Conservation (phyloP, 2,329 filamentous ascomycete genomes). For the Aspergillus intermedius region DNA sequence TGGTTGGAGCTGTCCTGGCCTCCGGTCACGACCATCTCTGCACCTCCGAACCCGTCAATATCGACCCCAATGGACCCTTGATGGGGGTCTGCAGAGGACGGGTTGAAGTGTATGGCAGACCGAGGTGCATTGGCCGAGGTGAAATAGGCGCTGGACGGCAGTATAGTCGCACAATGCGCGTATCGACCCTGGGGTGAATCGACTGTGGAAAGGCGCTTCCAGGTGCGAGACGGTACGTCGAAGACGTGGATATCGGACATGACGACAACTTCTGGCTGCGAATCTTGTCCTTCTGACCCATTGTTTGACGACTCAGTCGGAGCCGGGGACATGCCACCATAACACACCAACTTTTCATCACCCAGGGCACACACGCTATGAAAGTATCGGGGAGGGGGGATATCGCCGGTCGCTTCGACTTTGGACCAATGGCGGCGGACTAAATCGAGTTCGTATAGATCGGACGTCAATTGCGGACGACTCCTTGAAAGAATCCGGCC, state of each 20-base stretch:
- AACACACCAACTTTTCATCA: slow-evolving; percentile 94
- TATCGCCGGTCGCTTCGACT: slow-evolving; percentile 72
- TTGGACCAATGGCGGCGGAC: slow-evolving; percentile 91
- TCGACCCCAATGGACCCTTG: slow-evolving; percentile 81
- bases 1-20: slow-evolving; percentile 97
- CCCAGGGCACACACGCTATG: slow-evolving; percentile 92
- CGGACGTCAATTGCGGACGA: slow-evolving; percentile 76
- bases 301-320: slow-evolving; percentile 41
- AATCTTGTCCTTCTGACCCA: slow-evolving; percentile 45
- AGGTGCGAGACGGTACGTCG: slow-evolving; percentile 72
- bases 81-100: slow-evolving; percentile 72
- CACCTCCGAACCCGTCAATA: slow-evolving; percentile 83
- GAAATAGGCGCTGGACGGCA: slow-evolving; percentile 82
- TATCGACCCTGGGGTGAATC: slow-evolving; percentile 90
- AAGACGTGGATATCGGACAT: slow-evolving; percentile 98
- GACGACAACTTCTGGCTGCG: slow-evolving; percentile 80
- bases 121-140: slow-evolving; percentile 75
- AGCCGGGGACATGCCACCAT: slow-evolving; percentile 92
- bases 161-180: slow-evolving; percentile 88
- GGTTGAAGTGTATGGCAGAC: slow-evolving; percentile 85
- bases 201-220: slow-evolving; percentile 74
- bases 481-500: slow-evolving; percentile 80
- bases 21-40: slow-evolving; percentile 95
- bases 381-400: slow-evolving; percentile 89
- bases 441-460: slow-evolving; percentile 89